Evolutionary conservation across 352 stramenopile species (phyloP).

Genomic region (Pythium myriotylum): DNA sequence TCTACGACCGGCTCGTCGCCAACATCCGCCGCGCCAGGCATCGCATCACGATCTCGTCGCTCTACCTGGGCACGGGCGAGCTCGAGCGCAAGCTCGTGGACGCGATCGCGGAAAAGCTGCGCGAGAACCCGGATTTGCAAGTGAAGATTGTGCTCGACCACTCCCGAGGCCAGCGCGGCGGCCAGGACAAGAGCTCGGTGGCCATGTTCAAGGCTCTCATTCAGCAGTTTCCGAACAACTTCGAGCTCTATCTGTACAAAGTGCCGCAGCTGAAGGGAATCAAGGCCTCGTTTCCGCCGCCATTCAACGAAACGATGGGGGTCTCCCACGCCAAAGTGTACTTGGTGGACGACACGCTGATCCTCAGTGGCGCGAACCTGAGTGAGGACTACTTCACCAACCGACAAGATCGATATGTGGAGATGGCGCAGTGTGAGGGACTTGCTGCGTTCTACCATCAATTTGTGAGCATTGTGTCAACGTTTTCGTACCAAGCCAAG

Average conservation of each 20-base stretch:
- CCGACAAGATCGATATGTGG: slow-evolving; percentile 78
- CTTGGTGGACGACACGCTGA: slow-evolving; percentile 74
- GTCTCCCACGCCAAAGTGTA: slow-evolving; percentile 88
- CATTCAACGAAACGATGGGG: slow-evolving; percentile 84
- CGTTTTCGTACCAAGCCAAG: slow-evolving; percentile 48
- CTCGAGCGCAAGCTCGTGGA: slow-evolving; percentile 54
- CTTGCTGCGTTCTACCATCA: slow-evolving; percentile 73
- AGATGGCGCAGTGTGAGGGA: slow-evolving; percentile 49
- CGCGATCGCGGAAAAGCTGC: slow-evolving; percentile 39
- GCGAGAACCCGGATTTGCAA: slow-evolving; percentile 45
- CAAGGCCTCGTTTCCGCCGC: slow-evolving; percentile 60
- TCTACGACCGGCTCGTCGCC: slow-evolving; percentile 63
- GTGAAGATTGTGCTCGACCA: slow-evolving; percentile 75
- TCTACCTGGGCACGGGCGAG: slow-evolving; percentile 71
- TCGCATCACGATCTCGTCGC: slow-evolving; percentile 64
- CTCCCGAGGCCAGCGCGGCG: slow-evolving; percentile 62
- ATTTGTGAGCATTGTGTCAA: slow-evolving; percentile 56
- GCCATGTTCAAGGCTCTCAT: slow-evolving; percentile 58
- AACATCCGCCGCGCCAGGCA: slow-evolving; percentile 55
- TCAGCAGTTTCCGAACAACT: slow-evolving; percentile 47
- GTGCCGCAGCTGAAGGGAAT: slow-evolving; percentile 70
- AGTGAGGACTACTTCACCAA: slow-evolving; percentile 87
- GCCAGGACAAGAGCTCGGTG: slow-evolving; percentile 52
- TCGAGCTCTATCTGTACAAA: slow-evolving; percentile 68
- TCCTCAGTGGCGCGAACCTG: slow-evolving; percentile 83